Evolutionary conservation across 1,139 yeast genomes (phyloP).

Genomic region (Magnusiomyces fungicola): DNA sequence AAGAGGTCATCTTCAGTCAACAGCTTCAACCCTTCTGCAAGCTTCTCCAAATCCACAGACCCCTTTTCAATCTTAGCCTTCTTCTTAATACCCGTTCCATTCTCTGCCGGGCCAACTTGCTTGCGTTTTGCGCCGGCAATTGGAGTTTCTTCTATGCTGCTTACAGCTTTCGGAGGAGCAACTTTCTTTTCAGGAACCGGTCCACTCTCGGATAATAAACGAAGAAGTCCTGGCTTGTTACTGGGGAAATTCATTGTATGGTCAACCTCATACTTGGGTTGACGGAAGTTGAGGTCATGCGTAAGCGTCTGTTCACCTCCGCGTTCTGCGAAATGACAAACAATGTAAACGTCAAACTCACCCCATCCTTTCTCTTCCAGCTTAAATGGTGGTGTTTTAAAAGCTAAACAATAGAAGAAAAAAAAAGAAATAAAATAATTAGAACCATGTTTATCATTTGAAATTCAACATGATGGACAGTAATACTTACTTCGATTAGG

Average conservation of each 20-base stretch:
- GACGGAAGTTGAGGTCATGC: conserved; percentile 83
- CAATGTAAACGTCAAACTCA: conserved; percentile 83
- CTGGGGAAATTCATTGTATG: conserved; percentile 72
- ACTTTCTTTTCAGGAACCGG: conserved; percentile 48
- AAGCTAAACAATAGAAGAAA: conserved; percentile 27
- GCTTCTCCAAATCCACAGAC: conserved; percentile 69
- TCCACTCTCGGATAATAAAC: conserved; percentile 73
- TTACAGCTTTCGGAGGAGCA: conserved; percentile 17
- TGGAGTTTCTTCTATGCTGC: neutral
- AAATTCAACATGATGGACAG: too few species aligned
- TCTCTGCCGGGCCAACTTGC: neutral
- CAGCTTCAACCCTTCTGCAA: conserved; percentile 85
- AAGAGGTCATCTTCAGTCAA: conserved; percentile 86
- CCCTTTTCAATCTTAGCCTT: conserved; percentile 40
- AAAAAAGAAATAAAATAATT: neutral
- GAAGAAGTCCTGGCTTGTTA: conserved; percentile 64
- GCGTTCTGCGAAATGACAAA: conserved; percentile 71
- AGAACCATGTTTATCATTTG: neutral
- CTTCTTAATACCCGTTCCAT: conserved; percentile 20
- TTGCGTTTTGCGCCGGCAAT: conserved; percentile 1
- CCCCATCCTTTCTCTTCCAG: conserved; percentile 98
- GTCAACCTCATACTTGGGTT: conserved; percentile 69
- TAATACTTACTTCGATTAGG: conserved; percentile 53
- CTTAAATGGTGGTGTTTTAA: conserved; percentile 80
- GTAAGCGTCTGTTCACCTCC: conserved; percentile 80